phyloP scores from a whole-genome alignment of 2,329 filamentous ascomycete genomes.

The Coccinonectria pachysandricola region DNA sequence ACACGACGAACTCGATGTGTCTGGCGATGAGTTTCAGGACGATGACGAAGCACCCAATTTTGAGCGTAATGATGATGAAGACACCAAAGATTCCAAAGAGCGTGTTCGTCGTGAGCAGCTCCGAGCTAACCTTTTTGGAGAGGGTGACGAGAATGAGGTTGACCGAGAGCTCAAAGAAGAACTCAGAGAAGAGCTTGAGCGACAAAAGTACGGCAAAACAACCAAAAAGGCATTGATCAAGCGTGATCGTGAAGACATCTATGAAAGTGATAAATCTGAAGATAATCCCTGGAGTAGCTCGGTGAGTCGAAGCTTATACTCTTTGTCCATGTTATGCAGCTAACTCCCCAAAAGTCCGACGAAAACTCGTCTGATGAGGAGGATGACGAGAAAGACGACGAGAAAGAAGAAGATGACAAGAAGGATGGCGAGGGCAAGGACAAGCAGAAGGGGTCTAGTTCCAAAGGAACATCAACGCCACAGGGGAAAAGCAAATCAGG shows the following conservation, averaged over 20 bases:
- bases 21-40: constrained; percentile 71
- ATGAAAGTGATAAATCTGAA: constrained; percentile 57
- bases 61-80: constrained; percentile 73
- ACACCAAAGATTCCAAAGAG: constrained; percentile 60
- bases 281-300: constrained; percentile 32
- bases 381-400: constrained; percentile 37
- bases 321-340: constrained; percentile 9
- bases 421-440: constrained; percentile 45
- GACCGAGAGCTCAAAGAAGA: constrained; percentile 65
- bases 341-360: constrained; percentile 31
- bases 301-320: constrained; percentile 13
- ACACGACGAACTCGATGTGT: constrained; percentile 58
- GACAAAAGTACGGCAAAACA: constrained; percentile 63
- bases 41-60: constrained; percentile 72
- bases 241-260: constrained; percentile 78
- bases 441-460: constrained; percentile 41
- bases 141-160: constrained; percentile 58
- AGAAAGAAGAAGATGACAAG: constrained; percentile 43
- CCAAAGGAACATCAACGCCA: constrained; percentile 56
- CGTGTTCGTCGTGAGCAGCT: constrained; percentile 71
- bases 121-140: constrained; percentile 74
- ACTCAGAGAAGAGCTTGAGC: constrained; percentile 55
- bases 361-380: constrained; percentile 31
- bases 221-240: constrained; percentile 74
- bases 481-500: constrained; percentile 36